These are phyloP conservation scores for Tetrahymena elliotti DNA, from an alignment of 73 alveolate species.

Conservation along the genomic window DNA sequence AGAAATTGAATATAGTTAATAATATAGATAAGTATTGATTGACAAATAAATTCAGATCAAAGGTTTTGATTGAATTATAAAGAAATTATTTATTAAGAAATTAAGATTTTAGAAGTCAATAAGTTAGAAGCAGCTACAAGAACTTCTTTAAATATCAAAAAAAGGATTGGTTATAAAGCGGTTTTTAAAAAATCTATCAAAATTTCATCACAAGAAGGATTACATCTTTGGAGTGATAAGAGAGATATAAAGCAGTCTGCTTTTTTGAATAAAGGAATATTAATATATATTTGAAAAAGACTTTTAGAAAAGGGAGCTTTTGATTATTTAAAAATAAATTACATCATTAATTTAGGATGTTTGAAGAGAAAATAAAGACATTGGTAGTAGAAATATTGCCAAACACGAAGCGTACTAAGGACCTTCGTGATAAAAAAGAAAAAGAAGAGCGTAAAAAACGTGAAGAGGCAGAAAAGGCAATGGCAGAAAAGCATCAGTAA, in stretches of 20 bases:
- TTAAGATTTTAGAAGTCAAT: not conserved
- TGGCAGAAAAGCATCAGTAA: not conserved
- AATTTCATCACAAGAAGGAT: not conserved
- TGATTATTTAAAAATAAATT: not conserved
- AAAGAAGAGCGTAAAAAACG: conserved; percentile 19
- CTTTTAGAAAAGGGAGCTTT: not conserved
- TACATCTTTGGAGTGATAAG: not conserved
- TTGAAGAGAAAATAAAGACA: not conserved
- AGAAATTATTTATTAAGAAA: not conserved
- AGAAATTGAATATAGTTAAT: not conserved
- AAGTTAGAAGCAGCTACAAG: not conserved
- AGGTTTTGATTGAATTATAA: not conserved
- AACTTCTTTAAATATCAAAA: not conserved
- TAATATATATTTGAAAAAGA: not conserved
- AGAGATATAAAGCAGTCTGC: not conserved
- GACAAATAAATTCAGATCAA: not conserved
- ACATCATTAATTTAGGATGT: not conserved
- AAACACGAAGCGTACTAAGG: conserved; percentile 38
- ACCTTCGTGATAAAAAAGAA: conserved; percentile 6
- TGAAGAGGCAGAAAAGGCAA: not conserved
- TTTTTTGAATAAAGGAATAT: not conserved
- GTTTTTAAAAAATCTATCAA: not conserved
- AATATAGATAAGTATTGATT: not conserved
- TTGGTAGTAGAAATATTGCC: conserved; percentile 23
- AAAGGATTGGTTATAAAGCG: not conserved